A percentile compares a stretch with the other conserved stretches of the same genome.
phyloP scores from a whole-genome alignment of 352 stramenopile species.

The Phytophthora chlamydospora region DNA sequence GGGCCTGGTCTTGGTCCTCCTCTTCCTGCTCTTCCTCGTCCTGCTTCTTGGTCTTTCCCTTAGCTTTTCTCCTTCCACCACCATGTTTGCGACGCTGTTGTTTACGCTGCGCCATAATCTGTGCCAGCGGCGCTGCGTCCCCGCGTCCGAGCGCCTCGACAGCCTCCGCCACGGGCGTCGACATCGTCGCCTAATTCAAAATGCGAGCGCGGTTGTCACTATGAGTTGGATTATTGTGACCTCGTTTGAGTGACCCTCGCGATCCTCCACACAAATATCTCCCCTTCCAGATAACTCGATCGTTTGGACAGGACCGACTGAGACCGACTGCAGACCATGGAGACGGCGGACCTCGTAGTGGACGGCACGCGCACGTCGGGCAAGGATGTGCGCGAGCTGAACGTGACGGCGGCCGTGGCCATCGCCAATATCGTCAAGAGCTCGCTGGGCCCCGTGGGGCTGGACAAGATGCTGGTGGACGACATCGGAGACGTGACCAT shows the following conservation, averaged over 20 bases:
- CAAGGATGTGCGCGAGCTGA: slow-evolving; percentile 94
- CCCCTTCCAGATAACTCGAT: slow-evolving; percentile 31
- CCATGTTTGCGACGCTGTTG: slow-evolving; percentile 30
- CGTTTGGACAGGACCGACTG: slow-evolving; percentile 39
- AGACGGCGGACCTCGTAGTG: slow-evolving; percentile 87
- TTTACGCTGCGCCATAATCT: slow-evolving; percentile 45
- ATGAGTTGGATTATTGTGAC: background rate
- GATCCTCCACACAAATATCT: slow-evolving; percentile 52
- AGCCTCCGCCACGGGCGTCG: slow-evolving; percentile 40
- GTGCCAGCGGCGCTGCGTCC: slow-evolving; percentile 40
- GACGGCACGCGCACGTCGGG: slow-evolving; percentile 92
- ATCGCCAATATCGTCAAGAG: slow-evolving; percentile 99
- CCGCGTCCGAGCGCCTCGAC: slow-evolving; percentile 46
- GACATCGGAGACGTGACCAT: slow-evolving; percentile 99
- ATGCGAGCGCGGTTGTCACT: slow-evolving; percentile 11
- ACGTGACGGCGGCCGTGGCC: slow-evolving; percentile 97
- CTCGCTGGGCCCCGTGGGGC: slow-evolving; percentile 97
- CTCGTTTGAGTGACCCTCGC: too few relatives aligned
- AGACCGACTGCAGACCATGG: slow-evolving; percentile 35
- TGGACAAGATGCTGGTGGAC: slow-evolving; percentile 99
- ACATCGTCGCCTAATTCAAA: slow-evolving; percentile 31
- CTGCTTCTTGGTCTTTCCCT: slow-evolving; percentile 34
- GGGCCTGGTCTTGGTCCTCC: slow-evolving; percentile 9
- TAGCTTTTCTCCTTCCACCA: slow-evolving; percentile 28
- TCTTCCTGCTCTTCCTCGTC: slow-evolving; percentile 18